Percentiles rank a stretch among this genome's conserved stretches.
These are phyloP conservation scores for Gracilaria caudata DNA, from an alignment of 23 red algal species.

Conservation along the genomic window DNA sequence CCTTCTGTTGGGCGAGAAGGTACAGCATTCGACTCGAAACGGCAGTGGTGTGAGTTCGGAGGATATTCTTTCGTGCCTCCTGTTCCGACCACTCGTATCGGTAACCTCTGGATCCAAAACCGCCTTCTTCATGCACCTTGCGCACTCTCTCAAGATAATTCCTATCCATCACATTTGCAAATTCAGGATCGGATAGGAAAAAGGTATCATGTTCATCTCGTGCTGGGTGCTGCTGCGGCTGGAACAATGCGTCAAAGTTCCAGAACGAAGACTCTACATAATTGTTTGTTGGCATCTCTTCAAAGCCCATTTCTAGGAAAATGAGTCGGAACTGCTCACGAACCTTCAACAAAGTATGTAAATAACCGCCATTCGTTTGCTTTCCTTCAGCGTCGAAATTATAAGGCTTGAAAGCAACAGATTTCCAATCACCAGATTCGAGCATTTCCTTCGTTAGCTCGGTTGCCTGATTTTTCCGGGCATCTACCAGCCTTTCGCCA, in stretches of 20 bases:
- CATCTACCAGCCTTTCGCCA: conserved; percentile 74
- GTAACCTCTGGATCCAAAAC: conserved; percentile 92
- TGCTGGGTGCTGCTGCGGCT: conserved; percentile 99
- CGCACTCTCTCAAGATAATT: conserved; percentile 87
- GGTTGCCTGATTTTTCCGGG: conserved; percentile 67
- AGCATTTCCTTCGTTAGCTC: conserved; percentile 92
- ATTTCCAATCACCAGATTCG: conserved; percentile 72
- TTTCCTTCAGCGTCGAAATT: conserved; percentile 92
- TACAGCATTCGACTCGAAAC: conserved; percentile 94
- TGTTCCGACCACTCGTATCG: conserved; percentile 86
- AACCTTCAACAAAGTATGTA: conserved; percentile 98
- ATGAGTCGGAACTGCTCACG: conserved; percentile 96
- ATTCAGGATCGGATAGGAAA: conserved; percentile 87
- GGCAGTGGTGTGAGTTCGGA: conserved; percentile 98
- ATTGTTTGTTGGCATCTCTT: conserved; percentile 90
- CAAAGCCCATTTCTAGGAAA: conserved; percentile 97
- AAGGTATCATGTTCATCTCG: conserved; percentile 99
- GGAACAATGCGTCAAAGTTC: conserved; percentile 99
- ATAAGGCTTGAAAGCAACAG: conserved; percentile 84
- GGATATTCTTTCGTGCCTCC: conserved; percentile 89
- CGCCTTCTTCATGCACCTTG: conserved; percentile 77
- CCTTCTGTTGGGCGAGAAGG: conserved; percentile 57
- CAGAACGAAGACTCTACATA: conserved; percentile 98
- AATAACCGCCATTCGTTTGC: conserved; percentile 72
- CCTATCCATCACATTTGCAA: conserved; percentile 61